Evolutionary conservation across 2,329 filamentous ascomycete genomes (phyloP), one percentile per base, ranked within the genome.

Genomic region (Pseudogymnoascus destructans): DNA sequence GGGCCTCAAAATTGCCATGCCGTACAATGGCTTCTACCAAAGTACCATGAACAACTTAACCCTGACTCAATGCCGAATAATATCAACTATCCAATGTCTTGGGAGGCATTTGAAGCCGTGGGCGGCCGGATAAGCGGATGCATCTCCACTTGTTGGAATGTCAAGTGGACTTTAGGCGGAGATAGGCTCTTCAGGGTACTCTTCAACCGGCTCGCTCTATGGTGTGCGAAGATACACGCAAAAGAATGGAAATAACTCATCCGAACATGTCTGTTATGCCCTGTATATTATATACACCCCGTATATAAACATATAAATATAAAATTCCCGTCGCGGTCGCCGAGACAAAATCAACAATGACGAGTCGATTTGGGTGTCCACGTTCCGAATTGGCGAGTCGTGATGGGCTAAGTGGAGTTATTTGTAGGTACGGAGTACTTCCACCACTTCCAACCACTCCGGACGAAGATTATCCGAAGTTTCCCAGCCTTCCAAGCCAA

Each of bases 261-360:
- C 23, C 23, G n/a, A 17, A 17, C 13, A n/a, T 27, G 42, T 30
- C 2, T 49, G 23, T 49, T 17, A 15, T 30, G 23, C 42, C 11
- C 42, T 17, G n/a, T 27, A 30, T 49, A 27, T 49, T 27, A 49
- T 30, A 46, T 46, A 46, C 13, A 17, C 13, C 6, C 4, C 13
- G 19, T 23, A 49, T 25, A 15, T 30, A 27, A 49, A 49, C 23
- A 49, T 49, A 5, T 30, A 27, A 49, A 49, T 49, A 27, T 46
- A 27, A 46, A 25, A 46, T 23, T 11, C n/a, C 23, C 23, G 42
- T 49, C 42, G 23, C 42, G 23, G 23, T 49, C 42, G n/a, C 42
- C 42, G 42, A 49, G 42, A 49, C 42, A 49, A 46, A 13, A 40
- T 49, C 40, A 49, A 49, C 42, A 49, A 49, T 49, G 42, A 49